Evolutionary conservation across 306 rosid species (phyloP).

Genomic region (Lathyrus oleraceus): DNA sequence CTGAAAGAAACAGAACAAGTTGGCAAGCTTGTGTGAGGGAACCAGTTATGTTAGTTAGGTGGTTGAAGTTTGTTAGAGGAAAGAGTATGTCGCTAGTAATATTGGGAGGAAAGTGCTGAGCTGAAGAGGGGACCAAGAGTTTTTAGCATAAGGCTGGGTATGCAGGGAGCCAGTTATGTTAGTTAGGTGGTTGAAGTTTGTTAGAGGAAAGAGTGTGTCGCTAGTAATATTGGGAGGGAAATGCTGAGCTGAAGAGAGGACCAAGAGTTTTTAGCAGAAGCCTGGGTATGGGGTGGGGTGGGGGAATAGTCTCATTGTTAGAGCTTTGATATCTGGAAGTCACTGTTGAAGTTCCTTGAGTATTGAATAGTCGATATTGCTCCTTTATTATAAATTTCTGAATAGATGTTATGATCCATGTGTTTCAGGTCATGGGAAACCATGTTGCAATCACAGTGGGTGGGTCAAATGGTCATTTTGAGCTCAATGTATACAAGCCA

Average conservation of each 20-base stretch:
- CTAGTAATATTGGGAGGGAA: background rate
- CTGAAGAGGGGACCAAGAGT: background rate
- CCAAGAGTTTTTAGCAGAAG: background rate
- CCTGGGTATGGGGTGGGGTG: background rate
- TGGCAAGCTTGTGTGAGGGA: background rate
- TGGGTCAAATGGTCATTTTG: conserved; percentile 98
- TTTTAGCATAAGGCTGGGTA: background rate
- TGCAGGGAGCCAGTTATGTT: background rate
- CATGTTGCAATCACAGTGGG: conserved; percentile 91
- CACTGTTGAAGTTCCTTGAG: background rate
- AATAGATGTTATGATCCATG: background rate
- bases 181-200: conserved; percentile 5
- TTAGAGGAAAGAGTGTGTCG: background rate
- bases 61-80: conserved; percentile 5
- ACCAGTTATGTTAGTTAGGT: background rate
- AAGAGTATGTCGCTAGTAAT: background rate
- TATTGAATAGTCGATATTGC: background rate
- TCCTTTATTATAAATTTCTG: conserved; percentile 7
- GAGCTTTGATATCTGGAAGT: conserved; percentile 1
- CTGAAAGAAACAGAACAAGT: background rate
- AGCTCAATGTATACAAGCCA: conserved; percentile 96
- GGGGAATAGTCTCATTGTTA: background rate
- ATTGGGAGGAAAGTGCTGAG: background rate
- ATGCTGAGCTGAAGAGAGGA: background rate
- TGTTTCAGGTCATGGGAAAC: conserved; percentile 91